phyloP scores from a whole-genome alignment of 805 yeast genomes.

The Candida anglica region DNA sequence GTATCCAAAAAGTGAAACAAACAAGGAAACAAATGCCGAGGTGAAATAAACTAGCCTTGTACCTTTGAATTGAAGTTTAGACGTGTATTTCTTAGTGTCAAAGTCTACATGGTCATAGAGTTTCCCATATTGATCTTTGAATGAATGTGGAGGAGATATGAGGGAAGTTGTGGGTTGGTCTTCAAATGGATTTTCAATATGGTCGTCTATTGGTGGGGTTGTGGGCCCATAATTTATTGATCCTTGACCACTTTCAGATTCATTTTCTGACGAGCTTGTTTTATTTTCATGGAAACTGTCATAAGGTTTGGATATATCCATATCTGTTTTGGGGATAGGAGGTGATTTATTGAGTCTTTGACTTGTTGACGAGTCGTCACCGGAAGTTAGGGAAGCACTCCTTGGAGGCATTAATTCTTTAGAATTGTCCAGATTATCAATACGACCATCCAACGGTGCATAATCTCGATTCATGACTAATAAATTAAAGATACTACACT shows the following conservation, averaged over 20 bases:
- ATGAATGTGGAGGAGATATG: slow-evolving; percentile 5
- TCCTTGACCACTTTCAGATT: slow-evolving; percentile 8
- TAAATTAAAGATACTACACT: too few species aligned
- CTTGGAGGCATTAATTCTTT: too few species aligned
- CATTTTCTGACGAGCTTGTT: slow-evolving; percentile 12
- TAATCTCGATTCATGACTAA: too few species aligned
- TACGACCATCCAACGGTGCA: too few species aligned
- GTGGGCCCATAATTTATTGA: slow-evolving; percentile 5
- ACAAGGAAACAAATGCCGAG: slow-evolving; percentile 41
- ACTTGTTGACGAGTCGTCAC: too few species aligned
- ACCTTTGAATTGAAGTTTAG: slow-evolving; percentile 32
- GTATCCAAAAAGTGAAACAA: slow-evolving; percentile 38
- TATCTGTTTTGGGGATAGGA: too few species aligned
- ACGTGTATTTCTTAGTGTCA: slow-evolving; percentile 29
- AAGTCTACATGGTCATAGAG: slow-evolving; percentile 34
- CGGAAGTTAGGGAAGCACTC: too few species aligned
- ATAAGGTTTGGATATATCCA: too few species aligned
- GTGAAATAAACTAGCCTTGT: slow-evolving; percentile 38
- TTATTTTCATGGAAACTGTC: too few species aligned
- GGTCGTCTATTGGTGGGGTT: slow-evolving; percentile 8
- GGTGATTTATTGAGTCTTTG: too few species aligned
- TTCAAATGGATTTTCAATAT: background rate
- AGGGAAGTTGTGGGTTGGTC: too few species aligned
- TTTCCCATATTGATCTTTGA: slow-evolving; percentile 30
- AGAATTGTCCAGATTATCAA: too few species aligned